Evolutionary conservation across 192 early-diverging fungal species (phyloP).

Genomic region (Coemansia sp.): DNA sequence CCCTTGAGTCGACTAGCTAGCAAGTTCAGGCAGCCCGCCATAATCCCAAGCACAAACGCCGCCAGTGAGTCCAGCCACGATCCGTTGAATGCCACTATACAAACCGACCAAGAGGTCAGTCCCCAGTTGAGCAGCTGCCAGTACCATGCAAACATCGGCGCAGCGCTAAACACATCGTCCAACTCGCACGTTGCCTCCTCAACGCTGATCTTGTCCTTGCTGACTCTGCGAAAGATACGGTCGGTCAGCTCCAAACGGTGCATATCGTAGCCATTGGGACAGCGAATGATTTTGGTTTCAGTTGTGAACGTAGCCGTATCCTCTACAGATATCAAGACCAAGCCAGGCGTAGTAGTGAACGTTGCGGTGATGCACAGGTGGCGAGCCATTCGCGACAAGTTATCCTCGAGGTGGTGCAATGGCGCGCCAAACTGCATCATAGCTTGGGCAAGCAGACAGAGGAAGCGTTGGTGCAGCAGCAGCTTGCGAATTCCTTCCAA

Average conservation of each 20-base stretch:
- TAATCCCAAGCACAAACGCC: slow-evolving; percentile 47
- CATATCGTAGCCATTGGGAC: slow-evolving; percentile 65
- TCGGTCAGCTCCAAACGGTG: slow-evolving; percentile 63
- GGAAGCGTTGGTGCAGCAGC: slow-evolving; percentile 62
- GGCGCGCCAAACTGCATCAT: slow-evolving; percentile 71
- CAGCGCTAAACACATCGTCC: slow-evolving; percentile 54
- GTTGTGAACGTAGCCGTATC: slow-evolving; percentile 68
- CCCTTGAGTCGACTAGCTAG: slow-evolving; percentile 59
- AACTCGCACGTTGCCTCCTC: slow-evolving; percentile 61
- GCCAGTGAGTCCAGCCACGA: slow-evolving; percentile 64
- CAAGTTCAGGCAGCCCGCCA: slow-evolving; percentile 61
- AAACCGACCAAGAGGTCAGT: slow-evolving; percentile 58
- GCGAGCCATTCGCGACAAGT: slow-evolving; percentile 59
- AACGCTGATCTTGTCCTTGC: slow-evolving; percentile 60
- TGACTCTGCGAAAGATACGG: slow-evolving; percentile 60
- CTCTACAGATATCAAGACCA: slow-evolving; percentile 67
- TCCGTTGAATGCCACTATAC: slow-evolving; percentile 67
- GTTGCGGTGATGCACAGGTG: slow-evolving; percentile 61
- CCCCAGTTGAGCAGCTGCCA: slow-evolving; percentile 61
- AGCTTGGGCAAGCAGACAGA: slow-evolving; percentile 61
- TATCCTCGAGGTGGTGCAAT: slow-evolving; percentile 64
- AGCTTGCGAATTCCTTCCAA: slow-evolving; percentile 51
- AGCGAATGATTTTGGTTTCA: slow-evolving; percentile 70
- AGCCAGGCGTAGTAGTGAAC: slow-evolving; percentile 65
- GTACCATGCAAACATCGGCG: slow-evolving; percentile 59